These are phyloP conservation scores for Phytophthora melonis DNA, from an alignment of 352 stramenopile species.

Conservation along the genomic window DNA sequence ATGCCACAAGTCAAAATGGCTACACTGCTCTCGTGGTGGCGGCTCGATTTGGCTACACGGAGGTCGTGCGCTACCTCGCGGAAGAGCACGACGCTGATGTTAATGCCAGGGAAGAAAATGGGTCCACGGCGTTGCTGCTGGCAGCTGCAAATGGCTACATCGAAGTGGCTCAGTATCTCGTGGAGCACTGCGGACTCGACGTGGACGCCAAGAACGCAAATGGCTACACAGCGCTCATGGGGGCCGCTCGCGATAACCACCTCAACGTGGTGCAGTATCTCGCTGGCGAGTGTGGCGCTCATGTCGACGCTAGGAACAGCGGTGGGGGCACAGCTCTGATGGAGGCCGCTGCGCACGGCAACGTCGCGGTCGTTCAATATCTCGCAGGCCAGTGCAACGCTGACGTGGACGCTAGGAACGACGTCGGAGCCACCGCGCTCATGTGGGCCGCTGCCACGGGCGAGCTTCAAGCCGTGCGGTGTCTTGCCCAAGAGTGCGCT, in stretches of 20 bases:
- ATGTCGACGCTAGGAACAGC: background rate
- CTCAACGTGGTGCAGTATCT: background rate
- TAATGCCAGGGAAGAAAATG: background rate
- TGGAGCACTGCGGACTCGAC: background rate
- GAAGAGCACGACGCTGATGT: background rate
- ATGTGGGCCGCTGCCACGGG: background rate
- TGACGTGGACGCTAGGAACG: background rate
- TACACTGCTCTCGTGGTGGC: background rate
- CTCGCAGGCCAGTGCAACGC: background rate
- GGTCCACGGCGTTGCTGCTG: background rate
- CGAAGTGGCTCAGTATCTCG: background rate
- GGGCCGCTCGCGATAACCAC: background rate
- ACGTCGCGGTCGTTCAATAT: background rate
- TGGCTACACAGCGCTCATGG: constrained; percentile 2
- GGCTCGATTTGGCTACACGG: background rate
- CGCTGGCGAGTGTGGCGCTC: background rate
- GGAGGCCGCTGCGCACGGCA: background rate
- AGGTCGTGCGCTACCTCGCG: background rate
- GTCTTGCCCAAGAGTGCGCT: background rate
- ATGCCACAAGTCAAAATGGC: background rate
- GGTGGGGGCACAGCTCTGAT: background rate
- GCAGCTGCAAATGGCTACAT: background rate
- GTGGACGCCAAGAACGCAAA: background rate
- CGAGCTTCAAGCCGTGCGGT: background rate
- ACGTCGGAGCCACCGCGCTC: background rate